Evolutionary conservation across 768 basidiomycete genomes (phyloP).

Genomic region (Suillus plorans): DNA sequence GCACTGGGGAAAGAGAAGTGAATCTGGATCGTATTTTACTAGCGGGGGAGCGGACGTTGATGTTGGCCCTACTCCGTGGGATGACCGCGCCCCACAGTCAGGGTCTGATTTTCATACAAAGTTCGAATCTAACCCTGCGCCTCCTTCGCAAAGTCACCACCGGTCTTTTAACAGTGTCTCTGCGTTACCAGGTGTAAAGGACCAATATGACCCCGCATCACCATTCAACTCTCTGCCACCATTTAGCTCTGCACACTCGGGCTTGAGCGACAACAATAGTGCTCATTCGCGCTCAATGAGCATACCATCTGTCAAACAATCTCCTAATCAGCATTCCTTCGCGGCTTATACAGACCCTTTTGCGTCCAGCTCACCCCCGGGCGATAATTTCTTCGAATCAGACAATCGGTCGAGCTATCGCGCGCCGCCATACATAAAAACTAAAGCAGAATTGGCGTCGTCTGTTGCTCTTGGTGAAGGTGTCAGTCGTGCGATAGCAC

Average conservation of each 20-base stretch:
- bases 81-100: slow-evolving; percentile 17
- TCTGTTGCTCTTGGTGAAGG: slow-evolving; percentile 58
- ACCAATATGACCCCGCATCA: slow-evolving; percentile 33
- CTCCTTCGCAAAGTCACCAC: slow-evolving; percentile 29
- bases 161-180: slow-evolving; percentile 20
- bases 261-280: slow-evolving; percentile 29
- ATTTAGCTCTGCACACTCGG: slow-evolving; percentile 31
- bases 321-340: slow-evolving; percentile 6
- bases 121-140: slow-evolving; percentile 45
- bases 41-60: slow-evolving; percentile 18
- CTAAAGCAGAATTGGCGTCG: slow-evolving; percentile 49
- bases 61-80: slow-evolving; percentile 23
- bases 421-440: slow-evolving; percentile 36
- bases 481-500: slow-evolving; percentile 68
- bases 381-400: slow-evolving; percentile 18
- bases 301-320: slow-evolving; percentile 23
- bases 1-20: slow-evolving; percentile 55
- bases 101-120: slow-evolving; percentile 38
- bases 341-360: slow-evolving; percentile 29
- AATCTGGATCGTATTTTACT: slow-evolving; percentile 56
- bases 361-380: slow-evolving; percentile 21
- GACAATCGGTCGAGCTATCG: slow-evolving; percentile 9
- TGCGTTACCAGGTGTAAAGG: slow-evolving; percentile 16
- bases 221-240: slow-evolving; percentile 37
- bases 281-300: slow-evolving; percentile 37